These are phyloP conservation scores for Erodium trifolium DNA, from an alignment of 441 rosid species.

Conservation along the genomic window DNA sequence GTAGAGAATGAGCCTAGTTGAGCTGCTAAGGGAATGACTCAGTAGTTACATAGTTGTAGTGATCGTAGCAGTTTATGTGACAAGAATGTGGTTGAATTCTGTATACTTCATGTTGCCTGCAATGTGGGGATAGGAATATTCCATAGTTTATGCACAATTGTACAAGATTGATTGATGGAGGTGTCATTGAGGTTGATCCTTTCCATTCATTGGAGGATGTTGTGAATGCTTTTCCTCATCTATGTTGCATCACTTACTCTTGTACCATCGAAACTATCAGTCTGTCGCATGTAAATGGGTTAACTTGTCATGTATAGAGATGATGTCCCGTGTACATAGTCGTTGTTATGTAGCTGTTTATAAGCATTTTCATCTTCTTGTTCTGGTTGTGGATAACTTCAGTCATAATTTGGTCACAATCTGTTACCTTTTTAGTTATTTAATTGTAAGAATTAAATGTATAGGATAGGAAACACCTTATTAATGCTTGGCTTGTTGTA, in stretches of 20 bases:
- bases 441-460: neutral
- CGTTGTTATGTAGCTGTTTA: neutral
- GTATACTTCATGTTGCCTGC: neutral
- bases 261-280: neutral
- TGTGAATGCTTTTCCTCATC: neutral
- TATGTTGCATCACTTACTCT: conserved; percentile 1
- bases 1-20: neutral
- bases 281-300: neutral
- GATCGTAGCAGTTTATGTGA: too few relatives aligned
- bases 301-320: neutral
- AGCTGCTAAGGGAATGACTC: neutral
- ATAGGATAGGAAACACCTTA: neutral
- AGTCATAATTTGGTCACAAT: neutral
- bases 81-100: neutral
- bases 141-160: too few relatives aligned
- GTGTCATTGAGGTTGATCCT: too few relatives aligned
- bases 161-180: too few relatives aligned
- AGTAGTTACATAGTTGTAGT: too few relatives aligned
- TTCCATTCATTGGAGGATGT: too few relatives aligned
- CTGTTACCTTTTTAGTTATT: neutral
- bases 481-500: neutral
- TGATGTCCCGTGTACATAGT: neutral
- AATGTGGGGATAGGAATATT: neutral
- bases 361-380: neutral
- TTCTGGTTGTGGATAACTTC: neutral